Base-by-base conservation (phyloP, 106 monocot species). In the Triglochin maritima region DNA sequence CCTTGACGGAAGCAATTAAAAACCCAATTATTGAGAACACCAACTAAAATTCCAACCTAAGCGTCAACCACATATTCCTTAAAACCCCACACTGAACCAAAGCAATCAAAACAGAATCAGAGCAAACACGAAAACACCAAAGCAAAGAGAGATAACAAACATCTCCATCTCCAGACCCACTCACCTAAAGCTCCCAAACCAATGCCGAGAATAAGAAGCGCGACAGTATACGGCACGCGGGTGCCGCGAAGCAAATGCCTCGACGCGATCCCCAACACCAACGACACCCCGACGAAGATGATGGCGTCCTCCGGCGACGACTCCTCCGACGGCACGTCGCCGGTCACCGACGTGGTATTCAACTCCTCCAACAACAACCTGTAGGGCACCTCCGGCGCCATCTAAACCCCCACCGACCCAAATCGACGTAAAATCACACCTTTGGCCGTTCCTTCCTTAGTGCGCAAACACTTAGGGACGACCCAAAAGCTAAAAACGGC, bases 201-300 rank as follows among this genome's bases (percentile, higher is more conserved):
- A 56, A 95, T 67, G 63, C 94, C 94, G 9, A 85, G 76, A 47
- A 90, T 46, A 59, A 95, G 87, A 5, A 95, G 87, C 6, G 94
- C 94, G 63, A 87, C 90, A 13, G 94, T 95, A 85, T 95, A 95
- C 12, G 94, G 94, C 17, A 95, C 89, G 9, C 87, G 73, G 17
- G 90, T 87, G 44, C 94, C 94, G 3, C 79, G 78, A 3, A 95
- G 90, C 53, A 95, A 41, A 41, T 95, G 90, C 60, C 94, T 71
- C 49, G 77, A 87, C 16, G 85, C 87, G 71, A 95, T 90, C 47
- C 94, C 94, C 4, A 90, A 79, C 72, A 87, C 80, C 72, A 95
- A 60, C 7, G 87, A 87, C 6, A 95, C 71, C 50, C 90, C 94
- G 6, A 95, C 74, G 83, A 95, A 95, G 9, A 90, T 64, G 75